phyloP scores from a whole-genome alignment of 2,329 filamentous ascomycete species.

The Fusarium odoratissimum region DNA sequence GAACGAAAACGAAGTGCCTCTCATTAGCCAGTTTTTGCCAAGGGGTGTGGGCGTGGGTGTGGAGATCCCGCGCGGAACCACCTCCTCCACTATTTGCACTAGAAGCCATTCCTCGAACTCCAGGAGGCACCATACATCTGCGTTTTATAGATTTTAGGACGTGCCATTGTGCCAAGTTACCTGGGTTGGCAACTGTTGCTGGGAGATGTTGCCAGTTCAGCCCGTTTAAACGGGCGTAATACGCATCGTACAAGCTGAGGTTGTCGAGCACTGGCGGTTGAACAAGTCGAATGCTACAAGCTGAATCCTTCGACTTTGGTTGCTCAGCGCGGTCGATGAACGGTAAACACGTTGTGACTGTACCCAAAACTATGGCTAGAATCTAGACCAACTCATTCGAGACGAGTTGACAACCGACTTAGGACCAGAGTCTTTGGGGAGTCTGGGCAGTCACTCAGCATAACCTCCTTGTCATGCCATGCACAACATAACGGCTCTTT shows the following conservation, averaged over 20 bases:
- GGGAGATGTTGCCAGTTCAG: neutral
- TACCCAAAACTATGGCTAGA: constrained; percentile 9
- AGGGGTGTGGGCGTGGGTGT: constrained; percentile 4
- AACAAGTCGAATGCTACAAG: neutral
- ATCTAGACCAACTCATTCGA: neutral
- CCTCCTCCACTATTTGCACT: neutral
- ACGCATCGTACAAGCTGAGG: neutral
- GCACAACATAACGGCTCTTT: constrained; percentile 2
- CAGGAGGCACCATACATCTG: constrained; percentile 9
- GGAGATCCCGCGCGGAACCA: constrained; percentile 21
- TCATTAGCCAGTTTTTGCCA: constrained; percentile 23
- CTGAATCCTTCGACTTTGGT: neutral
- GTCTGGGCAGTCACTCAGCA: constrained; percentile 28
- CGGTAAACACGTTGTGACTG: neutral
- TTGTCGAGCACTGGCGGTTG: neutral
- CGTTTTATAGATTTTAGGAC: neutral
- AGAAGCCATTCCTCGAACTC: constrained; percentile 1
- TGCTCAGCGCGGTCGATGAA: neutral
- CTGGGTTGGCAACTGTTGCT: neutral
- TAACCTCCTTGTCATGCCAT: constrained; percentile 16
- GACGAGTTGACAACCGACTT: constrained; percentile 11
- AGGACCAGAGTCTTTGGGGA: neutral
- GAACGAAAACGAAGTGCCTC: constrained; percentile 16
- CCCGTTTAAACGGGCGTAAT: neutral
- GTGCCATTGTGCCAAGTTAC: constrained; percentile 7